Percentiles rank a stretch among this genome's conserved stretches.
These are phyloP conservation scores for Didymella sp. DNA, from an alignment of 2,329 filamentous ascomycete genomes.

Conservation along the genomic window DNA sequence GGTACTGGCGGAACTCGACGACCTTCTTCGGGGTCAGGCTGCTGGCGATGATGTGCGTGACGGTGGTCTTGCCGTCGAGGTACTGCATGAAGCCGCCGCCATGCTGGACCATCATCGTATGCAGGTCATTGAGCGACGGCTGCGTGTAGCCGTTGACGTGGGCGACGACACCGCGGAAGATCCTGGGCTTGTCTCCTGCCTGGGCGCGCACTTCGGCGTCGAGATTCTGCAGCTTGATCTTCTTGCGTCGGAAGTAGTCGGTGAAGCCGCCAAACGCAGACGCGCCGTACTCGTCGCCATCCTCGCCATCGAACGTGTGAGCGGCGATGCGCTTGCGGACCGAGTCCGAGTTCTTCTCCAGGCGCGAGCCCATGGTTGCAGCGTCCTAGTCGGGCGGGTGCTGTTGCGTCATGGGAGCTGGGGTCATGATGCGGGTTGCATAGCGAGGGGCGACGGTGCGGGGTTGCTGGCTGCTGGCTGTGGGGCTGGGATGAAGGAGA, in stretches of 20 bases:
- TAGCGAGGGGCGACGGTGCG: conserved; percentile 22
- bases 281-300: conserved; percentile 87
- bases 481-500: conserved; percentile 6
- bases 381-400: conserved; percentile 22
- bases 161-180: conserved; percentile 89
- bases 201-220: conserved; percentile 80
- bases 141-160: conserved; percentile 97
- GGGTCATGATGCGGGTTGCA: conserved; percentile 32
- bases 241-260: conserved; percentile 95
- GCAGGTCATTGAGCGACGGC: conserved; percentile 86
- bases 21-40: conserved; percentile 90
- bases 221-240: conserved; percentile 94
- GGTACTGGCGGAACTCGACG: conserved; percentile 84
- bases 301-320: conserved; percentile 79
- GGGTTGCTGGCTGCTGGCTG: conserved; percentile 12
- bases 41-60: conserved; percentile 94
- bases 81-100: conserved; percentile 97
- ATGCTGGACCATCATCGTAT: conserved; percentile 85
- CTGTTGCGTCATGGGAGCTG: conserved; percentile 26
- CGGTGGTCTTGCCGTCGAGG: conserved; percentile 90
- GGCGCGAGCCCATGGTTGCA: conserved; percentile 64
- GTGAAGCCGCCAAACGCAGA: conserved; percentile 88
- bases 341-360: conserved; percentile 65
- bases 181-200: conserved; percentile 73
- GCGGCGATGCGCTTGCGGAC: conserved; percentile 70